These are phyloP conservation scores for Botrytis hyacinthi DNA, from an alignment of 2,329 filamentous ascomycete genomes.

Conservation along the genomic window DNA sequence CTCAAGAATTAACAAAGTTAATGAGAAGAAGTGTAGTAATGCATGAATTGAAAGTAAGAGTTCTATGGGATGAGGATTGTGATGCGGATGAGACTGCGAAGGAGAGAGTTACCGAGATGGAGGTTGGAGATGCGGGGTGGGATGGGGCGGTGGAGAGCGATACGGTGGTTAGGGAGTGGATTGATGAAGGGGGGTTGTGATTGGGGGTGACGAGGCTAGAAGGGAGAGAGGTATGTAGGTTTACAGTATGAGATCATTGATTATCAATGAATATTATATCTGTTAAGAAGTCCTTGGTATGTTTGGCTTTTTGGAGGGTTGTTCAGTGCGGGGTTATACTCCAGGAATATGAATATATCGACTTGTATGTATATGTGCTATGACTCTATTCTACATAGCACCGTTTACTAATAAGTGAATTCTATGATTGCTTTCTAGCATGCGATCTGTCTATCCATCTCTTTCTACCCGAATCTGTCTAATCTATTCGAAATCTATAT, in stretches of 20 bases:
- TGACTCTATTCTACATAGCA: background rate
- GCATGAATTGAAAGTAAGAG: conserved; percentile 25
- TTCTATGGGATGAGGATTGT: conserved; percentile 4
- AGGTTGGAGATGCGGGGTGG: conserved; percentile 40
- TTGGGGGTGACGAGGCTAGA: too few relatives aligned
- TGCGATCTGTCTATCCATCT: background rate
- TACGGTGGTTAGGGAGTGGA: conserved; percentile 9
- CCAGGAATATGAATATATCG: background rate
- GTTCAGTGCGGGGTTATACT: background rate
- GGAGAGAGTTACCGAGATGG: conserved; percentile 33
- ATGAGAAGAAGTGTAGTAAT: conserved; percentile 34
- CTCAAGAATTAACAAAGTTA: conserved; percentile 28
- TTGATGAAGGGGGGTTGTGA: conserved; percentile 11
- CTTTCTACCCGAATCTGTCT: background rate
- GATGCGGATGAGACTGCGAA: conserved; percentile 26
- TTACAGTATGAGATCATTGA: background rate
- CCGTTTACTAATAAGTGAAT: background rate
- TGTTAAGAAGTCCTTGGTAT: background rate
- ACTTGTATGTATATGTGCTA: background rate
- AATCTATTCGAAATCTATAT: background rate
- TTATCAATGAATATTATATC: background rate
- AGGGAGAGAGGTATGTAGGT: background rate
- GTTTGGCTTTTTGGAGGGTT: background rate
- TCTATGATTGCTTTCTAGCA: background rate
- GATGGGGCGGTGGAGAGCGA: conserved; percentile 18